Evolutionary conservation across 768 basidiomycete species (phyloP).

Genomic region (Rickenella mellea): DNA sequence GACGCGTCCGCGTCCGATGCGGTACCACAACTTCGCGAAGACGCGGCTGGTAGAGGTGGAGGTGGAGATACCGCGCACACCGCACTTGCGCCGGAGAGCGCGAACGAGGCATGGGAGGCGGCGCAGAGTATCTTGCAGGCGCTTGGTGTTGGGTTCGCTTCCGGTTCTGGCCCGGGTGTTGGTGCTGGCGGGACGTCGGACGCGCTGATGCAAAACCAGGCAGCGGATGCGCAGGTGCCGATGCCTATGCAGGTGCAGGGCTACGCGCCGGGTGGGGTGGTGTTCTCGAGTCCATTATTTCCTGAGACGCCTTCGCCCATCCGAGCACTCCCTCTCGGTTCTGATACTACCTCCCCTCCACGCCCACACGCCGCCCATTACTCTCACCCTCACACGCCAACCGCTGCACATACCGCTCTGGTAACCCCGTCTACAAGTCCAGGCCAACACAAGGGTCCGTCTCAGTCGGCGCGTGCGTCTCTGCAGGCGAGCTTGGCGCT

Average conservation of each 20-base stretch:
- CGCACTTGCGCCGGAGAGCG: slow-evolving; percentile 22
- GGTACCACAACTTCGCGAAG: too few species aligned
- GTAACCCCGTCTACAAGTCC: slow-evolving; percentile 1
- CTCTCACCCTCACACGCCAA: slow-evolving; percentile 2
- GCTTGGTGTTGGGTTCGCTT: slow-evolving; percentile 66
- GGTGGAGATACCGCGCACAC: too few species aligned
- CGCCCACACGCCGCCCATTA: slow-evolving; percentile 1
- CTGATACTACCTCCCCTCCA: slow-evolving; percentile 3
- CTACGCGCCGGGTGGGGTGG: slow-evolving; percentile 5
- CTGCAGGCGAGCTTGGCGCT: slow-evolving; percentile 68
- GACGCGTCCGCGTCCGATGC: too few species aligned
- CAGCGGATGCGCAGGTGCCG: slow-evolving; percentile 2
- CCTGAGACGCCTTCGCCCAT: slow-evolving; percentile 13
- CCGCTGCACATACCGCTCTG: not conserved
- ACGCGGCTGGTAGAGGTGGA: too few species aligned
- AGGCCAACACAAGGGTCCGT: not conserved
- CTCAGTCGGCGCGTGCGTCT: slow-evolving; percentile 40
- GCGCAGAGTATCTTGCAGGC: slow-evolving; percentile 71
- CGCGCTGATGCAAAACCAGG: slow-evolving; percentile 24
- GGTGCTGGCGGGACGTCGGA: too few species aligned
- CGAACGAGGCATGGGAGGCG: slow-evolving; percentile 64
- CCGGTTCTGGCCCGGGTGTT: too few species aligned
- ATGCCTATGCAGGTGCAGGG: not conserved
- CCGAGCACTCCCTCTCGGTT: too few species aligned
- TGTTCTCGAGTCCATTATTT: not conserved